A percentile compares a stretch with the other conserved stretches of the same genome.
phyloP scores from a whole-genome alignment of 208 protist genomes.

The Leishmania arabica region DNA sequence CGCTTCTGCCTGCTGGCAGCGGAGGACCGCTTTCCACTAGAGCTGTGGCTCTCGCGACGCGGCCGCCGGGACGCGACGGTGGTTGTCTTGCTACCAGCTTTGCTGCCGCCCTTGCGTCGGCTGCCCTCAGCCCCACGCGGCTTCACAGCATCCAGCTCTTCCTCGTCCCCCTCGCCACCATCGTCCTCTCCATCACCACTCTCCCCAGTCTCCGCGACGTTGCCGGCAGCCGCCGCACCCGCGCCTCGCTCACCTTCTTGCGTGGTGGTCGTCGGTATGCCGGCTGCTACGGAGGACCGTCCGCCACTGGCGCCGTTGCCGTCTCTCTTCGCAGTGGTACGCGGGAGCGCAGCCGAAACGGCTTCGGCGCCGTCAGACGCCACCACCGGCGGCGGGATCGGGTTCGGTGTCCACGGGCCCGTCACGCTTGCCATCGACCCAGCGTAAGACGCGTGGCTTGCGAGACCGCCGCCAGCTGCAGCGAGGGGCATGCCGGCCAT shows the following conservation, averaged over 20 bases:
- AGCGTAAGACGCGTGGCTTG: background rate
- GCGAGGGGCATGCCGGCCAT: background rate
- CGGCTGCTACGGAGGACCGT: background rate
- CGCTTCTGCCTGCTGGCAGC: constrained; percentile 10
- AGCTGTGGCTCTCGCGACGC: constrained; percentile 1
- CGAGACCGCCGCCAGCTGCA: background rate
- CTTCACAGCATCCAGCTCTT: constrained; percentile 6
- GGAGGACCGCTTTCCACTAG: background rate
- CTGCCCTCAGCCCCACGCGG: background rate
- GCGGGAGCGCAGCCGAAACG: constrained; percentile 22
- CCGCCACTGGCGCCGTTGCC: constrained; percentile 1
- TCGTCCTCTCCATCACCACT: background rate
- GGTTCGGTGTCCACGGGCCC: constrained; percentile 34
- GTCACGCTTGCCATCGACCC: background rate
- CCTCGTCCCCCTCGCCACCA: constrained; percentile 23
- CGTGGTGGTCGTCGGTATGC: background rate
- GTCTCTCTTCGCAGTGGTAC: constrained; percentile 23
- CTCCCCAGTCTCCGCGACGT: background rate
- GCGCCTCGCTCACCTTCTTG: constrained; percentile 3
- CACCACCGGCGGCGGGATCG: background rate
- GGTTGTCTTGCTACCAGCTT: constrained; percentile 11
- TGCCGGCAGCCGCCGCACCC: background rate
- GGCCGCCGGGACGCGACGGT: background rate
- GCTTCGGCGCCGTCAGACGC: constrained; percentile 8
- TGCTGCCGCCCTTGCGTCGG: constrained; percentile 18